These are phyloP conservation scores for Trifolium repens DNA, from an alignment of 306 rosid genomes.

Conservation along the genomic window DNA sequence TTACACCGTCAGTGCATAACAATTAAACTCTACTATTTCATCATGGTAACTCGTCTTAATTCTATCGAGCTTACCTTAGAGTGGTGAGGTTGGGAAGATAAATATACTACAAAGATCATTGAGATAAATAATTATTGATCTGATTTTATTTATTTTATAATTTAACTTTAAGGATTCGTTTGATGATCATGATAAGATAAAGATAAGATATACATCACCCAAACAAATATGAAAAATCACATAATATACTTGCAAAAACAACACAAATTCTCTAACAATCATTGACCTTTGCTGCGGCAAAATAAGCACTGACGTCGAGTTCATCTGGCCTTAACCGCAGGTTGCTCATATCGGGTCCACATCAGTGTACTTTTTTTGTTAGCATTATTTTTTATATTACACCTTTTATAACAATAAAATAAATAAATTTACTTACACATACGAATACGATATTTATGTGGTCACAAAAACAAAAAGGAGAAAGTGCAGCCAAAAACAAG, in stretches of 20 bases:
- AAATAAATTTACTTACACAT: not conserved
- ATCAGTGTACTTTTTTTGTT: not conserved
- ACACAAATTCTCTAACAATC: not conserved
- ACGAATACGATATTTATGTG: not conserved
- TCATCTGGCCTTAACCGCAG: not conserved
- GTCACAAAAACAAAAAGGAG: not conserved
- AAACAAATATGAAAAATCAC: no score
- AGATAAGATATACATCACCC: no score
- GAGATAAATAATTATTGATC: no score
- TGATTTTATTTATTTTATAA: no score
- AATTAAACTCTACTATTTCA: no score
- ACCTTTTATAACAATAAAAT: not conserved
- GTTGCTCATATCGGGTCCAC: slow-evolving; percentile 10
- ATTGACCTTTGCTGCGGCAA: not conserved
- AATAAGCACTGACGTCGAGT: not conserved
- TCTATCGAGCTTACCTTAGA: no score
- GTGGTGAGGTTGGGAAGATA: no score
- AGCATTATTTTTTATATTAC: not conserved
- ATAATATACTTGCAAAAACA: not conserved
- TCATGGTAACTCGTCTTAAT: no score
- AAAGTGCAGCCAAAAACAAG: not conserved
- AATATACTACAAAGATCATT: no score
- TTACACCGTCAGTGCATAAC: no score
- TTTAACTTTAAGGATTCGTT: no score
- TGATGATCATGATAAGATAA: no score